These are phyloP conservation scores for Auxenochlorella pyrenoidosa DNA, from an alignment of 139 green algal genomes.

Conservation along the genomic window DNA sequence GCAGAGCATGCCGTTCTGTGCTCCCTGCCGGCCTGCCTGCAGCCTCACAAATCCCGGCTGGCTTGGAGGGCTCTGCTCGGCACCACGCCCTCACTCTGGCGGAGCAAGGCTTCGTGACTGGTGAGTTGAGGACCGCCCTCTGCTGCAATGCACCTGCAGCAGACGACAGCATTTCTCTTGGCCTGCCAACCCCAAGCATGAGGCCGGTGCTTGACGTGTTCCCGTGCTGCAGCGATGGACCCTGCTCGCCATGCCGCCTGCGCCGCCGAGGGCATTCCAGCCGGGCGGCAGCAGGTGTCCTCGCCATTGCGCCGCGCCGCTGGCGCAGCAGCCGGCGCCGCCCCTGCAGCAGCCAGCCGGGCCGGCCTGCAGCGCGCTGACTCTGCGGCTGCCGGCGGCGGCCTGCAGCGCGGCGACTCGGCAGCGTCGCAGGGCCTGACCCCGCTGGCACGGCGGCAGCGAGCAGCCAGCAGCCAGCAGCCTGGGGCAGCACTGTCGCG, in stretches of 20 bases:
- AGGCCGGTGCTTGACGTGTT: too few species aligned
- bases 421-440: constrained; percentile 11
- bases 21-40: not conserved
- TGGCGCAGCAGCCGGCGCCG: not conserved
- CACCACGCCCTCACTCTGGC: not conserved
- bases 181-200: too few species aligned
- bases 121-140: not conserved
- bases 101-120: constrained; percentile 19
- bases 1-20: not conserved
- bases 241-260: not conserved
- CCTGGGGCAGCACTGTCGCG: not conserved
- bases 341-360: not conserved
- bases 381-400: constrained; percentile 5
- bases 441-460: not conserved
- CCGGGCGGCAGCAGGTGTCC: not conserved
- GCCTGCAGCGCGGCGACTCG: constrained; percentile 23
- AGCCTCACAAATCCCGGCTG: not conserved
- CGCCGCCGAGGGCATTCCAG: constrained; percentile 13
- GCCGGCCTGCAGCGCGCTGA: constrained; percentile 1
- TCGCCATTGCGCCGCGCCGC: not conserved
- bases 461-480: not conserved
- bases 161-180: not conserved
- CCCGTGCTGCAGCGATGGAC: constrained; percentile 3
- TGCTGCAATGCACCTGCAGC: not conserved
- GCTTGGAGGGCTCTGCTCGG: not conserved